Percentiles rank a stretch among this genome's conserved stretches.
Conservation (phyloP, 345 rosid species). For the Psidium guajava region DNA sequence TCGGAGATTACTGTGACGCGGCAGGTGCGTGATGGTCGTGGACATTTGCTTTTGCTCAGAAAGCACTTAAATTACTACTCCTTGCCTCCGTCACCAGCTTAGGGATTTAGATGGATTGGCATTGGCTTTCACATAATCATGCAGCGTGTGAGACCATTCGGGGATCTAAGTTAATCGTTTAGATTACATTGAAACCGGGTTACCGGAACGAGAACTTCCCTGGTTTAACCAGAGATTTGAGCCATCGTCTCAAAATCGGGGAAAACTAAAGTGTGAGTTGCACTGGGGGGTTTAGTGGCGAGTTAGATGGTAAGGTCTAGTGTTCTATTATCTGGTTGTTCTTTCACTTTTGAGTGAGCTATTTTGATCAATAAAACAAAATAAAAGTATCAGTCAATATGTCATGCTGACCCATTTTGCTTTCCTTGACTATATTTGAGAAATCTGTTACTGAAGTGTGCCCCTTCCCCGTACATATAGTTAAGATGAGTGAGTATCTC, state of each 20-base stretch:
- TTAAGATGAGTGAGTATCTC: not conserved
- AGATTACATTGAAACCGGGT: not conserved
- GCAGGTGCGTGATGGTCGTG: constrained; percentile 39
- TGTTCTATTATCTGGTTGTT: not conserved
- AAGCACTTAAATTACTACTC: not conserved
- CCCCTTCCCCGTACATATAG: not conserved
- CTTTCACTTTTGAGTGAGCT: not conserved
- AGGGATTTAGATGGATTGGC: not conserved
- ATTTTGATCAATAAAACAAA: not conserved
- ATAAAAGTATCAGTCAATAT: not conserved
- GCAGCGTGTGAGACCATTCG: not conserved
- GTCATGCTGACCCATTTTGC: not conserved
- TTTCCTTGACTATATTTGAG: not conserved
- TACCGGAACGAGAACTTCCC: not conserved
- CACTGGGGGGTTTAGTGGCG: not conserved
- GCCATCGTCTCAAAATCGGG: not conserved
- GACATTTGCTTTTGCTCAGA: not conserved
- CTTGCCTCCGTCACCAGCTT: not conserved
- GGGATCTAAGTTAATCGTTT: not conserved
- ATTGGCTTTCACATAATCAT: not conserved
- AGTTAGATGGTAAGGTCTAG: not conserved
- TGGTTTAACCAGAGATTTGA: not conserved
- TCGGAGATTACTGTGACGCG: constrained; percentile 82
- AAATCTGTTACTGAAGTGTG: not conserved
- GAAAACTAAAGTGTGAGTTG: not conserved